phyloP scores from a whole-genome alignment of 2,329 filamentous ascomycete species.

The Trichoderma gracile region DNA sequence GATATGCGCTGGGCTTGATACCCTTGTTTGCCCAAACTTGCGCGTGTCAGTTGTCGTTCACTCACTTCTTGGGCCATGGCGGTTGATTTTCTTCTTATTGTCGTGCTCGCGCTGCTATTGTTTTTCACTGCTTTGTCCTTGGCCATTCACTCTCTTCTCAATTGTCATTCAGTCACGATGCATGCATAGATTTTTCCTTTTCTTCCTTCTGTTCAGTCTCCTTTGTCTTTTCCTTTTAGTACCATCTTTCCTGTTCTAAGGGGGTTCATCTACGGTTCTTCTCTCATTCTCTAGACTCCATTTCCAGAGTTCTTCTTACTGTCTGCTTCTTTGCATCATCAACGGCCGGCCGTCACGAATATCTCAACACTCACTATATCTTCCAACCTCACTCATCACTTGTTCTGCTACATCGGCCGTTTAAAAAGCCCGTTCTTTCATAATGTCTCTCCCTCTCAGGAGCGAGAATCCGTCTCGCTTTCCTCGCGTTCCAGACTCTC shows the following conservation, averaged over 20 bases:
- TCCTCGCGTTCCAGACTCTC: constrained; percentile 42
- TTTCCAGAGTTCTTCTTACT: background rate
- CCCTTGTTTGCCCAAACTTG: background rate
- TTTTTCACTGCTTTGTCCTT: constrained; percentile 11
- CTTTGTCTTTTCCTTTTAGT: background rate
- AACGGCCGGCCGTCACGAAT: constrained; percentile 26
- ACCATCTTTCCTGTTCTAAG: background rate
- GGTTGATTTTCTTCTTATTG: constrained; percentile 9
- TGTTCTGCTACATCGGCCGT: constrained; percentile 33
- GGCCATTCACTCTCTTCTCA: background rate
- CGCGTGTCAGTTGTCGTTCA: background rate
- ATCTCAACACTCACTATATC: constrained; percentile 13
- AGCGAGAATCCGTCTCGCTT: constrained; percentile 37
- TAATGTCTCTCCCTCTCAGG: constrained; percentile 43
- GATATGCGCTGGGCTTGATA: constrained; percentile 5
- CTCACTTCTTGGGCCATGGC: background rate
- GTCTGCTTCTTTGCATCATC: background rate
- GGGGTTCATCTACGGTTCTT: background rate
- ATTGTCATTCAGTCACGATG: background rate
- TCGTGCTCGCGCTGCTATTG: constrained; percentile 8
- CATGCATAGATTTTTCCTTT: constrained; percentile 2
- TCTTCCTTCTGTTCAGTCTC: background rate
- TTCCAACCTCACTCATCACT: constrained; percentile 19
- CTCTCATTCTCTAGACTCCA: background rate
- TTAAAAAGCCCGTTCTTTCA: constrained; percentile 22